Evolutionary conservation across 78 protist species (phyloP).

Genomic region (Diacronema lutheri): DNA sequence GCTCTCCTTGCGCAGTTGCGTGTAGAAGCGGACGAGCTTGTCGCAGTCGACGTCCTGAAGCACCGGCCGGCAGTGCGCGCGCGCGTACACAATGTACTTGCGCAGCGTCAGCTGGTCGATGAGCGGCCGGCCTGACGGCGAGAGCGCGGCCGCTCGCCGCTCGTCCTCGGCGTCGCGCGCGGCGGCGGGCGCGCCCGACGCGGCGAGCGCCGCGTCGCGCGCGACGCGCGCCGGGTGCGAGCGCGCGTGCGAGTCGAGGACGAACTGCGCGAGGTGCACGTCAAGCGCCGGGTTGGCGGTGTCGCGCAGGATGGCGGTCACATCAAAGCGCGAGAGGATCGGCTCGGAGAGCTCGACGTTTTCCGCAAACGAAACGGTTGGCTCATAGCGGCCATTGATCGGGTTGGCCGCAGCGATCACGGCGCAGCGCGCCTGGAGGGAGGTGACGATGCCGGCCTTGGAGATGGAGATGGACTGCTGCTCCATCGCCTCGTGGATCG

Average conservation of each 20-base stretch:
- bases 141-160: background rate
- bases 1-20: slow-evolving; percentile 83
- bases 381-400: slow-evolving; percentile 81
- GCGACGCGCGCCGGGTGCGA: slow-evolving; percentile 69
- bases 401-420: slow-evolving; percentile 99
- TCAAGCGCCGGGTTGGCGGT: slow-evolving; percentile 78
- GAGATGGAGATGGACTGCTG: slow-evolving; percentile 98
- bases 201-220: background rate
- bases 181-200: no score
- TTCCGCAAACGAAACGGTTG: slow-evolving; percentile 66
- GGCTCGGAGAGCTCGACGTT: slow-evolving; percentile 97
- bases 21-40: slow-evolving; percentile 74
- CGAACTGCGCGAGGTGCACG: slow-evolving; percentile 84
- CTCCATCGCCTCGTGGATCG: slow-evolving; percentile 99
- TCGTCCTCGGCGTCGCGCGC: background rate
- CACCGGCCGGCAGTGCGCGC: background rate
- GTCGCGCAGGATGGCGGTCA: slow-evolving; percentile 87
- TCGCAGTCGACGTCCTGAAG: slow-evolving; percentile 60
- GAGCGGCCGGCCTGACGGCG: background rate
- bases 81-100: slow-evolving; percentile 78
- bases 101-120: slow-evolving; percentile 83
- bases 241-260: slow-evolving; percentile 72
- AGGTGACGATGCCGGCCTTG: slow-evolving; percentile 98
- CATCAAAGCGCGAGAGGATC: slow-evolving; percentile 97
- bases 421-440: slow-evolving; percentile 92